Percentiles rank a stretch among this genome's conserved stretches.
Conservation (phyloP, 1,139 yeast genomes). For the Taiozyma sp. region DNA sequence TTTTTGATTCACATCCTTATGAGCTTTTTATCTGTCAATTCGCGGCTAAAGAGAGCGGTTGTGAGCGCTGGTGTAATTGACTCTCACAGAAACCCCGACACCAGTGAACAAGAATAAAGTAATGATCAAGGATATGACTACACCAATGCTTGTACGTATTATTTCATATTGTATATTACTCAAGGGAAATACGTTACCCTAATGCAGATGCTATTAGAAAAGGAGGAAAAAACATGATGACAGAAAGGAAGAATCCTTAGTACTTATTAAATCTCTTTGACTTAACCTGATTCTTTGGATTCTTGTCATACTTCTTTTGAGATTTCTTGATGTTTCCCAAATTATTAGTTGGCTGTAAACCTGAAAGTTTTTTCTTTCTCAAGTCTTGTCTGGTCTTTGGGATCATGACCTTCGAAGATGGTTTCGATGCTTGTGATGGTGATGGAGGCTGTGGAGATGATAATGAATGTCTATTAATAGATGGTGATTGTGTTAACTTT, state of each 20-base stretch:
- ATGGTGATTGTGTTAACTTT: constrained; percentile 1
- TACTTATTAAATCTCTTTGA: constrained; percentile 19
- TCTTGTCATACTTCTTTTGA: constrained; percentile 16
- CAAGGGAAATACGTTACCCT: not conserved
- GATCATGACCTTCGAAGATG: not conserved
- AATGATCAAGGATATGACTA: too few species aligned
- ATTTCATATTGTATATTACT: not conserved
- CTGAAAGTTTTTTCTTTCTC: constrained; percentile 11
- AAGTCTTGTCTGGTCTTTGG: constrained; percentile 3
- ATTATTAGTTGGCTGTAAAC: constrained; percentile 20
- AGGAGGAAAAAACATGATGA: too few species aligned
- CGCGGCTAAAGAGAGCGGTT: not conserved
- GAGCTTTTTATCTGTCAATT: not conserved
- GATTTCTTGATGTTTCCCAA: constrained; percentile 16
- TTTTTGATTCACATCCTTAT: not conserved
- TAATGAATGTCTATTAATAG: not conserved
- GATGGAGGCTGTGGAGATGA: constrained; percentile 2
- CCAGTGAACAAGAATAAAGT: too few species aligned
- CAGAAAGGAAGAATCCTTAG: not conserved
- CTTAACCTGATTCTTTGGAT: constrained; percentile 9
- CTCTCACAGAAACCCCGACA: too few species aligned
- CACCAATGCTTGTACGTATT: not conserved
- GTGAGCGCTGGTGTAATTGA: not conserved
- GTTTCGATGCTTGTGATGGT: not conserved
- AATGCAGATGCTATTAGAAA: not conserved